These are phyloP conservation scores for Solanum infundibuliforme DNA, from an alignment of 257 asterid species.

Conservation along the genomic window DNA sequence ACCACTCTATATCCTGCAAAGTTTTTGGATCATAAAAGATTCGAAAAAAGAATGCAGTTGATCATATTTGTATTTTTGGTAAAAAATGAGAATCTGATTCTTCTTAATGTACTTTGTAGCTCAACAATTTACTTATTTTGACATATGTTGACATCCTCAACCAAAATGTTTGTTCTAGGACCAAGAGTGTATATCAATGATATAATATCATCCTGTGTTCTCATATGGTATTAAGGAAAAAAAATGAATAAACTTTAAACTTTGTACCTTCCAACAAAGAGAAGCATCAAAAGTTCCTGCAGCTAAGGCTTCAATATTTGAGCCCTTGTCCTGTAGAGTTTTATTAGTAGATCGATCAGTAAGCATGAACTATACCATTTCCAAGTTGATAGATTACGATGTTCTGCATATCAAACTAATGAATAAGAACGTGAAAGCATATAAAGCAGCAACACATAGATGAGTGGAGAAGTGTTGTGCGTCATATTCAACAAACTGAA, in stretches of 20 bases:
- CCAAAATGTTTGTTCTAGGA: not conserved
- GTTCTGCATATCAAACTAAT: not conserved
- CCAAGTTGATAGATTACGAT: not conserved
- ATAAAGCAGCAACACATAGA: not conserved
- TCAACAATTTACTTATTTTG: not conserved
- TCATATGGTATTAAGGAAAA: not conserved
- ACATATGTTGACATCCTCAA: not conserved
- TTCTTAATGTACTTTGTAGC: not conserved
- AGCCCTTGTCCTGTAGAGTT: slow-evolving; percentile 38
- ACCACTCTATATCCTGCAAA: slow-evolving; percentile 59
- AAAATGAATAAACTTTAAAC: not conserved
- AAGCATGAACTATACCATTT: not conserved
- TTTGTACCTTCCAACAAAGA: slow-evolving; percentile 44
- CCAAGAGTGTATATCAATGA: not conserved
- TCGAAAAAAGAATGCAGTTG: not conserved
- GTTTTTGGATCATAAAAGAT: not conserved
- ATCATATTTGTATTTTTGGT: not conserved
- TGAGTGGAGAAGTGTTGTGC: not conserved
- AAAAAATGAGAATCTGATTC: not conserved
- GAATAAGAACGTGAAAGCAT: not conserved
- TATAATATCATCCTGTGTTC: not conserved
- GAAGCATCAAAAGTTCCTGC: slow-evolving; percentile 33
- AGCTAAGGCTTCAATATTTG: slow-evolving; percentile 39
- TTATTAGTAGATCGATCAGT: not conserved
- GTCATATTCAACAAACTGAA: not conserved